Evolutionary conservation across 257 asterid species (phyloP).

Genomic region (Solanum paucissectum): DNA sequence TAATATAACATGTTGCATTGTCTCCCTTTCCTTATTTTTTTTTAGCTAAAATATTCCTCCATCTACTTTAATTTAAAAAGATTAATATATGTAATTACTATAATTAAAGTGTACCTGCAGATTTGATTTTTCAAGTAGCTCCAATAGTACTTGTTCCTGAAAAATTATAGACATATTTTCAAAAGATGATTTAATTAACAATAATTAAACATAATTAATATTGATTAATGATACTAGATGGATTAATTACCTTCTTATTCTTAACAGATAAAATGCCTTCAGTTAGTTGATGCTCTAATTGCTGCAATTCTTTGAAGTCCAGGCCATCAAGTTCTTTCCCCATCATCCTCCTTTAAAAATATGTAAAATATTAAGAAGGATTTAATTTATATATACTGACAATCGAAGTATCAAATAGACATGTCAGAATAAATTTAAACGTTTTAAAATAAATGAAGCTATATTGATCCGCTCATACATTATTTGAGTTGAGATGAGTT

Average conservation of each 20-base stretch:
- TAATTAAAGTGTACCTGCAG: conserved; percentile 28
- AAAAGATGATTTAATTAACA: neutral
- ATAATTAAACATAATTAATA: neutral
- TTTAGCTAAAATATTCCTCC: neutral
- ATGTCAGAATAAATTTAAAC: neutral
- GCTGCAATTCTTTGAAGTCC: conserved; percentile 44
- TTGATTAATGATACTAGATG: neutral
- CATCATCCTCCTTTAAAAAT: conserved; percentile 43
- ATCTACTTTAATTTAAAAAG: neutral
- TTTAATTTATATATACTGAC: neutral
- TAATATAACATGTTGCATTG: neutral
- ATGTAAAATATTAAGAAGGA: neutral
- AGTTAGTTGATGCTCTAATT: conserved; percentile 51
- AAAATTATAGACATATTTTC: neutral
- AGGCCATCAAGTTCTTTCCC: conserved; percentile 72
- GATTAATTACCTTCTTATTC: conserved; percentile 42
- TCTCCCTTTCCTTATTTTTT: neutral
- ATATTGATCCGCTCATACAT: neutral
- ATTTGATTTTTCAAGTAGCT: conserved; percentile 54
- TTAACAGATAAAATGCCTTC: conserved; percentile 59
- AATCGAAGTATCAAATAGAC: neutral
- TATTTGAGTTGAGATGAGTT: neutral
- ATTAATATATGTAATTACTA: neutral
- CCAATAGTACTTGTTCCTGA: conserved; percentile 58
- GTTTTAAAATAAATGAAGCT: neutral